Evolutionary conservation across 805 yeast genomes (phyloP), one percentile per base, ranked within the genome.

Genomic region (Phaffomyces thermotolerans): DNA sequence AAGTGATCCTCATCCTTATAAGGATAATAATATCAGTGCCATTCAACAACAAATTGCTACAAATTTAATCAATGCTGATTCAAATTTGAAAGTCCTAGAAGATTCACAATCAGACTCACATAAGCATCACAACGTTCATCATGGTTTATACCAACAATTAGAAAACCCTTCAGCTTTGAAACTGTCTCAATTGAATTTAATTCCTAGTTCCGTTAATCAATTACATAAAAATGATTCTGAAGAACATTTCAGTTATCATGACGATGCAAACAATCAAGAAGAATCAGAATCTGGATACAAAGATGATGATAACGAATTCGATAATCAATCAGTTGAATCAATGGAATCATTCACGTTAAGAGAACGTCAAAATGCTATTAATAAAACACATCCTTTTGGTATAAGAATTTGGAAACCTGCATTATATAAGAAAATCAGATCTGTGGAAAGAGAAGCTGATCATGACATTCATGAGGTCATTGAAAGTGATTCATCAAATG

Each of bases 371-470:
- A 90, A 86, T 53, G 99, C 99, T 14, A 93, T 93, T 59, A 93
- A 93, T 59, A 81, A 85, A 41, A 89, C 97, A 5, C 99, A 93
- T 68, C 99, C 99, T 1, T 93, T 93, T 57, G 99, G 99, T 73
- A 91, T 93, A 37, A 83, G 96, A 62, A 87, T 93, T 55, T 93
- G 99, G 99, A 93, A 93, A 59, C 99, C 99, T 1, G 96, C 98
- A 3, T 69, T 93, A 44, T 93, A 93, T 66, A 93, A 93, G 62
- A 93, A 93, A 63, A 75, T 76, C 46, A 79, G 99, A 56, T 86
- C 96, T 4, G 97, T 93, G 29, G 93, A 93, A 52, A 73, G 80
- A 34, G 81, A 87, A 46, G 97, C 98, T 2, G 95, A 87, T 47
- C 84, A 84, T 49, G 99, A 93, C 69, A 87, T 93, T 52, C 97